These are phyloP conservation scores for Cytospora schulzeri DNA, from an alignment of 2,329 filamentous ascomycete species.

Conservation along the genomic window DNA sequence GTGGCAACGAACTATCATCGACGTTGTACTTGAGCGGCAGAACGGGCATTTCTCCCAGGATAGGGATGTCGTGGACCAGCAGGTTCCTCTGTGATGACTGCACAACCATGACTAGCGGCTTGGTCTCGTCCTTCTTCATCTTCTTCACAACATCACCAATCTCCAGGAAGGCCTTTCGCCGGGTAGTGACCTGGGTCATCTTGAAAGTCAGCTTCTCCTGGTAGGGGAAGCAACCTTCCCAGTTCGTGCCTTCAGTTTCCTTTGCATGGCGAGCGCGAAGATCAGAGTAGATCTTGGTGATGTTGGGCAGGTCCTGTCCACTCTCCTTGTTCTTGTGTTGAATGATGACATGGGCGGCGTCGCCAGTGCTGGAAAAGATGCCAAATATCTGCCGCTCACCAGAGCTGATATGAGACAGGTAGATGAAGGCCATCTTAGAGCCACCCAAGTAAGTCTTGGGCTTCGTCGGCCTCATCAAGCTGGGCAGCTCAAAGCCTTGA, in stretches of 20 bases:
- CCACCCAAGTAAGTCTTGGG: slow-evolving; percentile 71
- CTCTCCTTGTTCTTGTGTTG: slow-evolving; percentile 79
- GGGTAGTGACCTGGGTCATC: slow-evolving; percentile 83
- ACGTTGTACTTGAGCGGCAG: slow-evolving; percentile 80
- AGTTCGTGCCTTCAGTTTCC: slow-evolving; percentile 66
- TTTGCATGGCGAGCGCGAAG: slow-evolving; percentile 66
- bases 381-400: slow-evolving; percentile 93
- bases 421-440: slow-evolving; percentile 78
- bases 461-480: slow-evolving; percentile 70
- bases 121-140: slow-evolving; percentile 80
- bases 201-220: slow-evolving; percentile 86
- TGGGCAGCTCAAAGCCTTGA: slow-evolving; percentile 84
- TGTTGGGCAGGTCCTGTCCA: slow-evolving; percentile 81
- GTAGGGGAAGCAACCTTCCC: slow-evolving; percentile 83
- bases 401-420: slow-evolving; percentile 87
- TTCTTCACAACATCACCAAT: slow-evolving; percentile 87
- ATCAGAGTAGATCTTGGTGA: slow-evolving; percentile 85
- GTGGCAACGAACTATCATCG: slow-evolving; percentile 83
- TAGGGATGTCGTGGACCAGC: slow-evolving; percentile 81
- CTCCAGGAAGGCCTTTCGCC: slow-evolving; percentile 85
- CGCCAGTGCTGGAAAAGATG: slow-evolving; percentile 80
- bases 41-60: slow-evolving; percentile 81
- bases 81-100: slow-evolving; percentile 85
- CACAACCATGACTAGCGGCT: slow-evolving; percentile 81
- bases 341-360: slow-evolving; percentile 85